Evolutionary conservation across 352 stramenopile genomes (phyloP), one percentile per base, ranked within the genome.

Genomic region (Phytopythium litorale): DNA sequence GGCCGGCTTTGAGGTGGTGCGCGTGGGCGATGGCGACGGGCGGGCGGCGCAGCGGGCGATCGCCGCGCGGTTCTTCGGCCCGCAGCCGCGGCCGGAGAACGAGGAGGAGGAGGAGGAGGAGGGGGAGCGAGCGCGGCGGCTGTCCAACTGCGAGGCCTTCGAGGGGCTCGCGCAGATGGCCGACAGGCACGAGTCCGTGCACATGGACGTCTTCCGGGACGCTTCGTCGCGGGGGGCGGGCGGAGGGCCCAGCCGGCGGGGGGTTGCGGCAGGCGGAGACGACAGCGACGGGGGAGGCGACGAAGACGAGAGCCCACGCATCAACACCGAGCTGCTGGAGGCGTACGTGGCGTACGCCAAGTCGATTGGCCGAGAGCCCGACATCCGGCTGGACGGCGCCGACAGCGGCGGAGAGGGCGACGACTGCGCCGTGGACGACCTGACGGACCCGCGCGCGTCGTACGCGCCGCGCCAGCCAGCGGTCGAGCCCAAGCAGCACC

Each of bases 321-420:
- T 91, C 30, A 98, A 98, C 69, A 89, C 76, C 1, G 90, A 98
- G 72, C 81, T 99, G 12, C 69, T 99, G 51, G 94, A 99, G 69
- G 96, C 96, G 28, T 97, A 97, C 68, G 73, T 98, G 6, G 84
- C 96, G 28, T 98, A 98, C 72, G 81, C 98, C 58, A 93, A 87
- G 59, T 89, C 96, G 38, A 92, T 98, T 67, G 87, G 81, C 3
- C 76, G 91, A 46, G 71, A 84, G 57, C 79, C 80, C 1, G 78
- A 84, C 50, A 89, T 99, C 67, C 82, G 94, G 2, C 92, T 97
- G 3, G 86, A 80, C 48, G 62, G 98, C 79, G 79, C 79, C 79
- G 30, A 64, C 18, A 64, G 55, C 13, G 74, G 78, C 86, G 53
- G 81, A 58, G 64, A 98, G 78, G 75, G 84, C 74, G 42, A 70